Evolutionary conservation across 257 asterid genomes (phyloP).

Genomic region (Solanum appendiculatum): DNA sequence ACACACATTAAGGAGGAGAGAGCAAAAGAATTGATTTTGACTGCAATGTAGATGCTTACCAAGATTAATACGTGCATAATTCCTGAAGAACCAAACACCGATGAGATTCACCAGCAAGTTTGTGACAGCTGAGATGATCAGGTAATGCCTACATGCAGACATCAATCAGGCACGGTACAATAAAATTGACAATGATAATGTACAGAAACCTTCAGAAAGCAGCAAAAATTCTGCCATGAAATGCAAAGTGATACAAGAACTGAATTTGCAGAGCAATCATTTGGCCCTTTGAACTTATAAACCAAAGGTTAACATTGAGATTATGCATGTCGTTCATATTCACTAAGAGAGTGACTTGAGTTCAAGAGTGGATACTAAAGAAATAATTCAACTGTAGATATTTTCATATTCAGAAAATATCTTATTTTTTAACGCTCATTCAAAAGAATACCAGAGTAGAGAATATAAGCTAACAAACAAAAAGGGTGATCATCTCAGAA

Average conservation of each 20-base stretch:
- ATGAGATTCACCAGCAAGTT: slow-evolving; percentile 92
- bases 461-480: not conserved
- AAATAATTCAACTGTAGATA: not conserved
- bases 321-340: not conserved
- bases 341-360: not conserved
- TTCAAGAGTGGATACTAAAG: not conserved
- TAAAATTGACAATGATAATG: not conserved
- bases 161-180: slow-evolving; percentile 1
- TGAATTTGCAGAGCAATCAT: not conserved
- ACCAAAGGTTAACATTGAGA: not conserved
- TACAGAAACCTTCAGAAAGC: not conserved
- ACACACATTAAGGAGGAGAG: not conserved
- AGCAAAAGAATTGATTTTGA: not conserved
- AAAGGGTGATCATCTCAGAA: not conserved
- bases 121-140: slow-evolving; percentile 87
- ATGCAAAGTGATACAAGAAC: not conserved
- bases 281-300: not conserved
- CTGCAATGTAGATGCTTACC: slow-evolving; percentile 37
- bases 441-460: not conserved
- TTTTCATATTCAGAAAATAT: not conserved
- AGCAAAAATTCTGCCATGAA: not conserved
- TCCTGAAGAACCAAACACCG: slow-evolving; percentile 97
- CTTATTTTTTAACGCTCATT: not conserved
- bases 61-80: slow-evolving; percentile 82
- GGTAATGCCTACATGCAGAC: slow-evolving; percentile 62